These are phyloP conservation scores for Lachancea lanzarotensis DNA, from an alignment of 805 yeast genomes.

Conservation along the genomic window DNA sequence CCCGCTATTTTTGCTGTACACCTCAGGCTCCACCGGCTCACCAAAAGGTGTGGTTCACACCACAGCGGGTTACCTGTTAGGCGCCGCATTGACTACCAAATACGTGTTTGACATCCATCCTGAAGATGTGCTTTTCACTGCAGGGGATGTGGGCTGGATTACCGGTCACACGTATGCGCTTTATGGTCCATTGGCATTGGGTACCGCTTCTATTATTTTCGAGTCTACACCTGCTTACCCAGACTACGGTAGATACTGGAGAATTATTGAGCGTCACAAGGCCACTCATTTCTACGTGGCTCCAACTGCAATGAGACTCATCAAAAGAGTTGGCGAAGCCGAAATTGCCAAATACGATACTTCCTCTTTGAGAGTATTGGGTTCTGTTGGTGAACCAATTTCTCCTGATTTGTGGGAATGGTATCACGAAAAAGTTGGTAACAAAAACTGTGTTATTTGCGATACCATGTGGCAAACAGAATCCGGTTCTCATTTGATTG, in stretches of 20 bases:
- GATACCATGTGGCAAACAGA: constrained; percentile 99
- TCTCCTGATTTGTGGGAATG: constrained; percentile 98
- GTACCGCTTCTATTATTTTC: constrained; percentile 87
- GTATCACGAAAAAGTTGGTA: constrained; percentile 91
- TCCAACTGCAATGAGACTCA: constrained; percentile 92
- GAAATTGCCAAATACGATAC: constrained; percentile 76
- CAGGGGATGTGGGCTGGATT: constrained; percentile 99
- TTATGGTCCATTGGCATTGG: constrained; percentile 85
- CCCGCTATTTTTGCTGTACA: constrained; percentile 90
- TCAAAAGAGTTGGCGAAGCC: constrained; percentile 82
- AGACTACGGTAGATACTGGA: constrained; percentile 92
- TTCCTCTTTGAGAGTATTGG: constrained; percentile 81
- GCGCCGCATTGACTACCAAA: constrained; percentile 86
- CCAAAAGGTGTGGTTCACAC: constrained; percentile 97
- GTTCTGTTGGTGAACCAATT: constrained; percentile 98
- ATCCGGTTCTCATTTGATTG: constrained; percentile 90
- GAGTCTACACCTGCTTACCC: constrained; percentile 99
- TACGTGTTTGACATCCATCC: constrained; percentile 90
- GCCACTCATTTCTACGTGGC: constrained; percentile 97
- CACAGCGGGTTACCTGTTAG: constrained; percentile 90
- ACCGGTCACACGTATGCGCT: constrained; percentile 96
- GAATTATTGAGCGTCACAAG: constrained; percentile 82
- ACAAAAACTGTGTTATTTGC: constrained; percentile 78
- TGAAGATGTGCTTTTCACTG: constrained; percentile 85
- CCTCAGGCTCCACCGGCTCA: constrained; percentile 97